Evolutionary conservation across 23 red algal species (phyloP).

Genomic region (Cyanidiococcus yangmingshanensis): DNA sequence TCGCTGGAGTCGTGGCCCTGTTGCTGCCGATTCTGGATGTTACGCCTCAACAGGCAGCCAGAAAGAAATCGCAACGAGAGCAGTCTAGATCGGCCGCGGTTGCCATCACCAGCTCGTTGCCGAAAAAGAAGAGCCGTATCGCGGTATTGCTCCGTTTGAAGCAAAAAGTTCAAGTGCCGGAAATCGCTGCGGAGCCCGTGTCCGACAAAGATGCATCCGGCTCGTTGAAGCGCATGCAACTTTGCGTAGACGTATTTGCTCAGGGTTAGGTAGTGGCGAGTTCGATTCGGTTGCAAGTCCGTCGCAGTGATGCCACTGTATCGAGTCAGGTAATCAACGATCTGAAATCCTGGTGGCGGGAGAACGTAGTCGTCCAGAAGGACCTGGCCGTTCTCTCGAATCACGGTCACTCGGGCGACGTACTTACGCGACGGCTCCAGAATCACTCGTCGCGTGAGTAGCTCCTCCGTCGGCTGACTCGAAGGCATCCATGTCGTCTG

Average conservation of each 20-base stretch:
- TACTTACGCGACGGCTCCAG: constrained; percentile 49
- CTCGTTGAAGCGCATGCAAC: constrained; percentile 55
- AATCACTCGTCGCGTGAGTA: constrained; percentile 25
- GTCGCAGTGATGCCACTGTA: constrained; percentile 57
- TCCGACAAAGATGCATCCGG: constrained; percentile 74
- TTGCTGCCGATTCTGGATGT: constrained; percentile 38
- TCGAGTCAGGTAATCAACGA: constrained; percentile 73
- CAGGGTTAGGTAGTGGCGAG: constrained; percentile 39
- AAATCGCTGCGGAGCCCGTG: constrained; percentile 91
- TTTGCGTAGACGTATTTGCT: constrained; percentile 74
- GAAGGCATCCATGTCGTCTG: not conserved
- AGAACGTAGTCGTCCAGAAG: constrained; percentile 85
- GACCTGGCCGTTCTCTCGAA: constrained; percentile 48
- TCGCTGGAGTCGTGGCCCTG: constrained; percentile 77
- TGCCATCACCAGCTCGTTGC: not conserved
- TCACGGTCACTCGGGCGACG: constrained; percentile 73
- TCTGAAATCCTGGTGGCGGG: constrained; percentile 36
- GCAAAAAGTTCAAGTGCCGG: constrained; percentile 70
- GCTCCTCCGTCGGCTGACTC: not conserved
- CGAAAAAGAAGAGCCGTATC: constrained; percentile 86
- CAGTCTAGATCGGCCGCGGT: constrained; percentile 20
- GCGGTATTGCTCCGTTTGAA: constrained; percentile 61
- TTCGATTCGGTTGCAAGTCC: constrained; percentile 50
- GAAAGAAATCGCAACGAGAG: constrained; percentile 52
- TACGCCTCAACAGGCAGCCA: constrained; percentile 37